These are phyloP conservation scores for Gossypium bickii DNA, from an alignment of 345 rosid species.

Conservation along the genomic window DNA sequence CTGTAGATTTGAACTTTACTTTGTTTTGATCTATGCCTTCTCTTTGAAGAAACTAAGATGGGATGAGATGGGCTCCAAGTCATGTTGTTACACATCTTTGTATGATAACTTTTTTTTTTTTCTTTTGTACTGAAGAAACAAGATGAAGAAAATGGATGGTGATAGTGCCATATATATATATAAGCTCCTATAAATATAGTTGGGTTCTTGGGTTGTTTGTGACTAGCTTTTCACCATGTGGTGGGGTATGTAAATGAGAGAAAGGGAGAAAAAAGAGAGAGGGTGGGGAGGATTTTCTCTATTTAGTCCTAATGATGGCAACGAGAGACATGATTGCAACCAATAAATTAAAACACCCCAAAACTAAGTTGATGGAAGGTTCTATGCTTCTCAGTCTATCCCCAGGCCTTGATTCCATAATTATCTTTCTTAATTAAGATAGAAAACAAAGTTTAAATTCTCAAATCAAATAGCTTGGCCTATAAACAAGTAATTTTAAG, in stretches of 20 bases:
- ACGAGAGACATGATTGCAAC: conserved; percentile 35
- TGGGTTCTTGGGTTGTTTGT: conserved; percentile 5
- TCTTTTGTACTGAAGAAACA: neutral
- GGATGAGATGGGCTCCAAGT: conserved; percentile 30
- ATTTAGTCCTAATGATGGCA: conserved; percentile 39
- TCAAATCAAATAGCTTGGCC: neutral
- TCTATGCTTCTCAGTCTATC: conserved; percentile 14
- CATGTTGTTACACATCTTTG: conserved; percentile 35
- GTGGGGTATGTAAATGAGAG: conserved; percentile 17
- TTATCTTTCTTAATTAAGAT: neutral
- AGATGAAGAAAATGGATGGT: neutral
- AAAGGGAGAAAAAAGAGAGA: neutral
- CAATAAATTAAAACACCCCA: neutral
- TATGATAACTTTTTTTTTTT: neutral
- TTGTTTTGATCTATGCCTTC: conserved; percentile 35
- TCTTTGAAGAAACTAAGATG: conserved; percentile 19
- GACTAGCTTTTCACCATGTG: neutral
- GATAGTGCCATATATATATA: neutral
- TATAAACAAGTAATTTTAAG: neutral
- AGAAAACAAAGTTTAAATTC: neutral
- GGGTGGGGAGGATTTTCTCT: conserved; percentile 14
- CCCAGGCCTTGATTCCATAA: neutral
- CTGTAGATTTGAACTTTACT: conserved; percentile 42
- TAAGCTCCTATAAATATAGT: conserved; percentile 26
- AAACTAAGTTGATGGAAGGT: conserved; percentile 19